Base-by-base conservation (phyloP, 1,139 yeast genomes). In the Petasospora rhodanensis region DNA sequence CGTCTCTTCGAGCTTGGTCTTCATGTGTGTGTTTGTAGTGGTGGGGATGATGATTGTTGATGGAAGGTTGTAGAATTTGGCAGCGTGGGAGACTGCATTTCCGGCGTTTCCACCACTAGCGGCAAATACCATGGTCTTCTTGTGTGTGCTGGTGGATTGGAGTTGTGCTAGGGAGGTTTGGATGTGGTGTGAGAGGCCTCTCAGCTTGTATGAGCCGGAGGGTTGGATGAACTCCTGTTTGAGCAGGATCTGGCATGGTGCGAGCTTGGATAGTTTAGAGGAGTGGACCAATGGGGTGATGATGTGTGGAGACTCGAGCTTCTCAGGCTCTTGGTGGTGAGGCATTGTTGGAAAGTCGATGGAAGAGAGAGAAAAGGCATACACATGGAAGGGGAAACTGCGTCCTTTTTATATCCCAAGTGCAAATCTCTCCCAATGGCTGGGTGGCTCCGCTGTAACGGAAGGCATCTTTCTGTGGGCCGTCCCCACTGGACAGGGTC, bases 101-200 rank as follows among this genome's bases (percentile, higher is more conserved):
- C 91, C 91, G 0, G 91, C 91, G 52, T 81, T 81, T 1, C 91
- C 91, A 10, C 89, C 91, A 12, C 84, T 76, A 20, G 83, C 76
- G 6, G 81, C 68, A 52, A 68, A 79, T 75, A 19, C 68, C 70
- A 22, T 73, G 65, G 22, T 54, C 51, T 55, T 28, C 51, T 34
- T 20, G 24, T 5, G 15, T 4, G 12, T 22, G 12, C 13, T 23
- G 17, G 3, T 29, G 23, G 5, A 18, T 12, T 14, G 4, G 20
- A 31, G 28, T 13, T 6, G 11, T 8, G 28, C 42, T 12, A 47
- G 37, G 13, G 49, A 39, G 12, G 48, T 43, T 12, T 33, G 39
- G 17, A 73, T 66, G 31, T 71, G 59, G 42, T 67, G 50, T 4
- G 84, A 79, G 24, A 80, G 66, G 0, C 87, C 87, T 46, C 89